Evolutionary conservation across 2,329 filamentous ascomycete species (phyloP), one percentile per base, ranked within the genome.

Genomic region (Fusarium sp.): DNA sequence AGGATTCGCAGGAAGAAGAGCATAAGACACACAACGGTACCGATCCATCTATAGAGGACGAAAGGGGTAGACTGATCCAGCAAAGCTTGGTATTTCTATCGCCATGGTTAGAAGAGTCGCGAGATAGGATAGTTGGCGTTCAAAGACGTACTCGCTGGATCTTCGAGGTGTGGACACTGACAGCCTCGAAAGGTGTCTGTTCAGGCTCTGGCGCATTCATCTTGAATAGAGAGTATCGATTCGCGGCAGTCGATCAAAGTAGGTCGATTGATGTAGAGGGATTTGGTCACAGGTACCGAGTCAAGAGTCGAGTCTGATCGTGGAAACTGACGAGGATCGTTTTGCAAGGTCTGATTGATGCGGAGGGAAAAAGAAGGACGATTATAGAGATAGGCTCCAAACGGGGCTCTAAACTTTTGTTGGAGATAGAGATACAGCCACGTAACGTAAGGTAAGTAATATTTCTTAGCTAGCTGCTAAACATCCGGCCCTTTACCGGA

Each of bases 31-130:
- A 88, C 85, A 54, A 82, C 92, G n/a, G 95, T 97, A 80, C 90
- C 91, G 67, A 92, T 79, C 96, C 96, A 99, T 86, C 96, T 88
- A 83, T 98, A 97, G 62, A 91, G 84, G 57, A 94, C 90, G 81
- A 89, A 97, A 16, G 96, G 96, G 12, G 95, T 98, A 55, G 92
- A 95, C 82, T 94, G 92, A 82, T 99, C 96, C 73, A 99, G 90
- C 70, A 96, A 93, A 59, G 93, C 87, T 90, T 99, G 96, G 80
- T 97, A 98, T 85, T 94, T 88, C 94, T 98, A 54, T 13, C 54
- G 12, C 62, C 67, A 77, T 60, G 65, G 45, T 59, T 57, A 60
- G 55, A 48, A 54, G 28, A 48, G 37, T 61, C 65, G 59, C 59
- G 20, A 21, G 20, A n/a, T 27, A 42, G 28, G 27, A 34, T 25